Evolutionary conservation across 768 basidiomycete genomes (phyloP).

Genomic region (Trametes elegans): DNA sequence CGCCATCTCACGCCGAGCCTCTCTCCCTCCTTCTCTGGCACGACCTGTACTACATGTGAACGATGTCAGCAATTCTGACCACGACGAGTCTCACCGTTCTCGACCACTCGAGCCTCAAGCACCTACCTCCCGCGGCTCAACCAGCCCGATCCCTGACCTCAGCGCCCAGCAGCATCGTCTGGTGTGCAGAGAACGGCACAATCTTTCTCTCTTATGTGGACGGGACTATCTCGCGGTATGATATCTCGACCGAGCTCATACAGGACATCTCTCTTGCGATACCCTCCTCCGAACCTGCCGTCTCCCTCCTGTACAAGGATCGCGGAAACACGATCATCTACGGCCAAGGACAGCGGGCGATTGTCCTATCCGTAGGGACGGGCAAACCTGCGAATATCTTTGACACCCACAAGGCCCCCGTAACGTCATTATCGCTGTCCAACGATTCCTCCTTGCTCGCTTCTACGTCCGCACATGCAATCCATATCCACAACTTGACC

Average conservation of each 20-base stretch:
- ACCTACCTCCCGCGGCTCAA: conserved; percentile 29
- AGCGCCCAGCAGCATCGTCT: conserved; percentile 41
- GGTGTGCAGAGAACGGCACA: conserved; percentile 55
- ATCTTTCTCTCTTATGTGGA: conserved; percentile 51
- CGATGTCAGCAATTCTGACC: conserved; percentile 12
- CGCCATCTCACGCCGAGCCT: not conserved
- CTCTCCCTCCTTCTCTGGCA: not conserved
- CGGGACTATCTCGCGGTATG: conserved; percentile 51
- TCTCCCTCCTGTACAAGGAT: conserved; percentile 34
- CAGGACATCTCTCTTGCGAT: conserved; percentile 35
- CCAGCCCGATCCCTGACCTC: conserved; percentile 10
- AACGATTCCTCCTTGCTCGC: conserved; percentile 58
- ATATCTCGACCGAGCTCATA: conserved; percentile 39
- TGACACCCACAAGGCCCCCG: conserved; percentile 45
- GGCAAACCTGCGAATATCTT: conserved; percentile 47
- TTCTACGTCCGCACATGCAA: conserved; percentile 48
- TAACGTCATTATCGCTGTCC: conserved; percentile 58
- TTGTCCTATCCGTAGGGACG: conserved; percentile 48
- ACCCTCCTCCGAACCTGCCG: conserved; percentile 26
- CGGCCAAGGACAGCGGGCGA: conserved; percentile 42
- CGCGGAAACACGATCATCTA: conserved; percentile 45
- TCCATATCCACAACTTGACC: conserved; percentile 60
- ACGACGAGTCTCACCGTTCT: conserved; percentile 7
- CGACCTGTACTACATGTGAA: not conserved
- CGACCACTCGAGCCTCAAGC: conserved; percentile 48